A percentile compares a stretch with the other conserved stretches of the same genome.
These are phyloP conservation scores for Logfia minima DNA, from an alignment of 129 eudicot species.

Conservation along the genomic window DNA sequence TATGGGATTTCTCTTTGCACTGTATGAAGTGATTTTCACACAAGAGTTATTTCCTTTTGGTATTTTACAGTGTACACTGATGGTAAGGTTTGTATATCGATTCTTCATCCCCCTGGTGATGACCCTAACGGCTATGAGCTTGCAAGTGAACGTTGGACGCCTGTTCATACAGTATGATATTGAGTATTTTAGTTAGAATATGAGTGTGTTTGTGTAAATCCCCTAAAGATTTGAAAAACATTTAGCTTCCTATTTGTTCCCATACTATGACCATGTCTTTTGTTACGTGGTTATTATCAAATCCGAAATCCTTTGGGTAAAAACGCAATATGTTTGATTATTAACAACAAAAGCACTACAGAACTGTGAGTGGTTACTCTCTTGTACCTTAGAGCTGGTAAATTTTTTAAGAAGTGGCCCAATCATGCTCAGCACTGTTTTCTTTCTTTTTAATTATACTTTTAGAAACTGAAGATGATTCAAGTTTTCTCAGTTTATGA, in stretches of 20 bases:
- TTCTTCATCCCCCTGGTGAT: conserved; percentile 66
- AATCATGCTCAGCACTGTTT: not conserved
- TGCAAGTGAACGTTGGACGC: conserved; percentile 71
- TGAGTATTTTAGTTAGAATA: too few relatives aligned
- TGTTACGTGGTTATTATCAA: not conserved
- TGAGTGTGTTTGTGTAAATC: not conserved
- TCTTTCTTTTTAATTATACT: too few relatives aligned
- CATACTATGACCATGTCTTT: not conserved
- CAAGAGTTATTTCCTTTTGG: not conserved
- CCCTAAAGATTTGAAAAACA: not conserved
- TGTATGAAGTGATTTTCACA: not conserved
- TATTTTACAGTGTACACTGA: conserved; percentile 49
- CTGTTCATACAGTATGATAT: conserved; percentile 57
- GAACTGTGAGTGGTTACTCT: not conserved
- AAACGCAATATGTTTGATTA: not conserved
- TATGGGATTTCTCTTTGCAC: not conserved
- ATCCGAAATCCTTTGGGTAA: not conserved
- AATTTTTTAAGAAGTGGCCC: not conserved
- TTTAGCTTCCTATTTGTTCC: not conserved
- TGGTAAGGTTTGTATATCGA: conserved; percentile 68
- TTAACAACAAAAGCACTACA: not conserved
- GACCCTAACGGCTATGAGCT: conserved; percentile 65
- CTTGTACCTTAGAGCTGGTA: not conserved
- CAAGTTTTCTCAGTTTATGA: not conserved
- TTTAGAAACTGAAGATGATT: not conserved